These are phyloP conservation scores for Raphanus sativus DNA, from an alignment of 345 rosid species.

Conservation along the genomic window DNA sequence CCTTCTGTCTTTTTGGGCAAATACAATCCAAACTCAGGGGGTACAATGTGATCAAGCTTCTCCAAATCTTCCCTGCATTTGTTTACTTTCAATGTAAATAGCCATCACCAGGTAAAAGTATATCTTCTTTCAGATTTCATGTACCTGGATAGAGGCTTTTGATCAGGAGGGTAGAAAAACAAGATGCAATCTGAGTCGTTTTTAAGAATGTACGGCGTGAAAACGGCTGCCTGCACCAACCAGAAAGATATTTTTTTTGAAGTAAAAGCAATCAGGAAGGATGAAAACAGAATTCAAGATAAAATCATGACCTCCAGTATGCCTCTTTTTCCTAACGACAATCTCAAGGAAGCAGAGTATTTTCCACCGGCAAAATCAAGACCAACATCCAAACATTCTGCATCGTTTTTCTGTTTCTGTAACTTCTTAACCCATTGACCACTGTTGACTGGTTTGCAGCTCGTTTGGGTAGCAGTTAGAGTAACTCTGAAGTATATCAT, in stretches of 20 bases:
- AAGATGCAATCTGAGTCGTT: conserved; percentile 70
- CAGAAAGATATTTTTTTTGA: conserved; percentile 1
- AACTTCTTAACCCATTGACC: conserved; percentile 85
- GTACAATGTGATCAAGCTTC: conserved; percentile 47
- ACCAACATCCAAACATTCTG: conserved; percentile 62
- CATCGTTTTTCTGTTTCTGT: conserved; percentile 56
- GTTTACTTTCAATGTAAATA: conserved; percentile 21
- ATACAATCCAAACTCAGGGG: conserved; percentile 68
- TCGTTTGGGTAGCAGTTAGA: conserved; percentile 53
- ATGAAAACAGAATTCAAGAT: conserved; percentile 24
- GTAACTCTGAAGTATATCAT: conserved; percentile 64
- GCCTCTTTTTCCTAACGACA: conserved; percentile 83
- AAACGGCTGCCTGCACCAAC: conserved; percentile 70
- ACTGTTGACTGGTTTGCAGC: conserved; percentile 83
- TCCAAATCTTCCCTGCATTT: conserved; percentile 62
- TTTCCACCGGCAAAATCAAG: conserved; percentile 86
- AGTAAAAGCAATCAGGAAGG: conserved; percentile 25
- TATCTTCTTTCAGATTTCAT: conserved; percentile 28
- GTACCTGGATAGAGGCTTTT: conserved; percentile 70
- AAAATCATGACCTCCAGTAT: conserved; percentile 71
- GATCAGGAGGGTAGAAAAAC: conserved; percentile 53
- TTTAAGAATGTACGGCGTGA: conserved; percentile 68
- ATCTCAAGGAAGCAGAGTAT: conserved; percentile 66
- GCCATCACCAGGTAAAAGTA: conserved; percentile 15
- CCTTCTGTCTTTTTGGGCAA: conserved; percentile 63